Conservation (phyloP, 2,329 filamentous ascomycete species). For the Mollisiaceae sp. region DNA sequence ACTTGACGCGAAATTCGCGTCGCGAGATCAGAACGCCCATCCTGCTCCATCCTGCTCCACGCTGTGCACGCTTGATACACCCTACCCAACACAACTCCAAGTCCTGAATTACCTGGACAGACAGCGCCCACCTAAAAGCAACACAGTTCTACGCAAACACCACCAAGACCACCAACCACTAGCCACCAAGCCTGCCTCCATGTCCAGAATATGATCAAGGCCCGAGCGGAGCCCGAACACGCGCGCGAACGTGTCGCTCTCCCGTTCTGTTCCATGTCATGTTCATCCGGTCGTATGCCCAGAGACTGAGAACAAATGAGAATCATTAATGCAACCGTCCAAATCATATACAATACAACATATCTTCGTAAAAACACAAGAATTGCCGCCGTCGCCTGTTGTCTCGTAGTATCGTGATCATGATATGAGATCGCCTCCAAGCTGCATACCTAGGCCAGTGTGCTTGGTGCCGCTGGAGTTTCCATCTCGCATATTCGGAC, state of each 20-base stretch:
- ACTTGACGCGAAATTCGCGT: too few relatives aligned
- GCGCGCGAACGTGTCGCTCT: not conserved
- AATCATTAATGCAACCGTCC: conserved; percentile 17
- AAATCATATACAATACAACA: conserved; percentile 21
- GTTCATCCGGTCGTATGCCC: not conserved
- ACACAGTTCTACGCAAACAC: too few relatives aligned
- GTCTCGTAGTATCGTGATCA: conserved; percentile 36
- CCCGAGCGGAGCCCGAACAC: not conserved
- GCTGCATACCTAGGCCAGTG: conserved; percentile 64
- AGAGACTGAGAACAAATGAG: conserved; percentile 11
- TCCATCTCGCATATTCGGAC: conserved; percentile 28
- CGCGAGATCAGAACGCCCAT: too few relatives aligned
- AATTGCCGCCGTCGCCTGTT: not conserved
- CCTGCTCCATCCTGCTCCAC: too few relatives aligned
- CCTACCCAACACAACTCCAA: too few relatives aligned
- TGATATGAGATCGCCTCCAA: conserved; percentile 67
- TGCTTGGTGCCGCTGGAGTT: conserved; percentile 45
- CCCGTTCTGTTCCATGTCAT: not conserved
- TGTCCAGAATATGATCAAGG: not conserved
- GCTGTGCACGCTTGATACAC: too few relatives aligned
- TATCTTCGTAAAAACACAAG: conserved; percentile 22
- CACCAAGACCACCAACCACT: not conserved
- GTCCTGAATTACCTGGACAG: too few relatives aligned
- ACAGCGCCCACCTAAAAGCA: too few relatives aligned
- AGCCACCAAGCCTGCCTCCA: not conserved